Base-by-base conservation (phyloP, 23 red algal species). In the Porphyridium purpureum region DNA sequence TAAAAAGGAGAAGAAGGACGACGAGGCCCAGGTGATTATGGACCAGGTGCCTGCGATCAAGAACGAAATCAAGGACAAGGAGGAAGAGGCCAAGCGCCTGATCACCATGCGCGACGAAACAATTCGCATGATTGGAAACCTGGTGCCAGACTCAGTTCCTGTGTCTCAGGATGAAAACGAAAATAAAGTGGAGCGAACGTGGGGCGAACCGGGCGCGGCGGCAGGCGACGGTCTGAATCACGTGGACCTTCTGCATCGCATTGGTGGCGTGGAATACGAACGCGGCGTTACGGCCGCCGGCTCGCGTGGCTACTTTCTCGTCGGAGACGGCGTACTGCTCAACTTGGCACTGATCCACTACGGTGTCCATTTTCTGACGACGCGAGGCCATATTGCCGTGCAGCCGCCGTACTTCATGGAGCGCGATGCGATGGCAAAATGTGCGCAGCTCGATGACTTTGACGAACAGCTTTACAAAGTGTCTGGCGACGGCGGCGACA, bases 381-480 rank as follows among this genome's bases (percentile, higher is more conserved):
- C 72, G 31, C 69, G 76, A 8, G 79, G 80, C 14, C 86, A 73
- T 47, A 69, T 29, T 3, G 30, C 72, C 22, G 33, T 98, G 15
- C 90, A 98, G 51, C 63, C 90, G 26, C 90, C 90, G 1, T 86
- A 86, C 47, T 98, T 98, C 60, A 98, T 98, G 90, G 79, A 78
- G 28, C 67, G 73, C 46, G 90, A 74, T 21, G 79, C 78, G 50
- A 98, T 98, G 90, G 80, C 79, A 8, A 83, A 83, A 36, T 86
- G 80, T 57, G 90, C 90, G 17, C 90, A 98, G 52, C 70, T 98
- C 36, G 79, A 84, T 26, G 80, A 98, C 29, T 98, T 98, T 69
- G 90, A 98, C 62, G 90, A 98, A 33, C 67, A 98, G 50, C 59
- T 98, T 41, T 98, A 98, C 78, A 98, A 86, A 55, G 90, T 98